Conservation (phyloP, 345 rosid genomes). For the Gossypium turneri region DNA sequence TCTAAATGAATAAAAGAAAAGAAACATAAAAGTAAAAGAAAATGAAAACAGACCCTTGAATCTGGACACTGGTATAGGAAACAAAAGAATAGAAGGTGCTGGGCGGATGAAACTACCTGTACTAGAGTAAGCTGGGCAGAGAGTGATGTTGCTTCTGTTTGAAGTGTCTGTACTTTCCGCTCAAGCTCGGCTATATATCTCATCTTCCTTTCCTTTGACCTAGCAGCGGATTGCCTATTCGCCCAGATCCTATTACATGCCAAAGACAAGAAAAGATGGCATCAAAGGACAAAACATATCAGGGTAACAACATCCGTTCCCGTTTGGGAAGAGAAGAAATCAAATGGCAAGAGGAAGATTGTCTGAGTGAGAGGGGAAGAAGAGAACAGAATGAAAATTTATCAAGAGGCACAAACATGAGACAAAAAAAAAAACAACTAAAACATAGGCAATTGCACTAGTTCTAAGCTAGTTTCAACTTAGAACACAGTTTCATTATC, state of each 20-base stretch:
- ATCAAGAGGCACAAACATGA: not conserved
- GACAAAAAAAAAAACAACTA: not conserved
- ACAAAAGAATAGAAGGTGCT: not conserved
- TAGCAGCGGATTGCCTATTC: conserved; percentile 92
- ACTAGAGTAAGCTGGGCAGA: conserved; percentile 79
- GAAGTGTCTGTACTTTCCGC: conserved; percentile 78
- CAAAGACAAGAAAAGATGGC: conserved; percentile 4
- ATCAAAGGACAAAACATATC: not conserved
- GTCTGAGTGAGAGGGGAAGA: not conserved
- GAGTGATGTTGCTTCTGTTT: conserved; percentile 85
- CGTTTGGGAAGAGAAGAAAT: not conserved
- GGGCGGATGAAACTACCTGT: conserved; percentile 53
- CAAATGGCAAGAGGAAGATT: not conserved
- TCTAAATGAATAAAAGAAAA: not conserved
- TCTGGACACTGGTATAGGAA: not conserved
- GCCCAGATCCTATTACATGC: conserved; percentile 74
- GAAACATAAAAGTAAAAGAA: not conserved
- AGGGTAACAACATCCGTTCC: not conserved
- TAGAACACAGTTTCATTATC: not conserved
- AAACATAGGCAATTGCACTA: not conserved
- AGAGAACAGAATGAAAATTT: not conserved
- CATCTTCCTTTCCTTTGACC: conserved; percentile 96
- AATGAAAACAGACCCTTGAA: not conserved
- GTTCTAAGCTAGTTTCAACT: not conserved
- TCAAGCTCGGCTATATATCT: conserved; percentile 90